Percentiles rank a stretch among this genome's conserved stretches.
These are phyloP conservation scores for Chlorella sp. DNA, from an alignment of 139 green algal genomes.

Conservation along the genomic window DNA sequence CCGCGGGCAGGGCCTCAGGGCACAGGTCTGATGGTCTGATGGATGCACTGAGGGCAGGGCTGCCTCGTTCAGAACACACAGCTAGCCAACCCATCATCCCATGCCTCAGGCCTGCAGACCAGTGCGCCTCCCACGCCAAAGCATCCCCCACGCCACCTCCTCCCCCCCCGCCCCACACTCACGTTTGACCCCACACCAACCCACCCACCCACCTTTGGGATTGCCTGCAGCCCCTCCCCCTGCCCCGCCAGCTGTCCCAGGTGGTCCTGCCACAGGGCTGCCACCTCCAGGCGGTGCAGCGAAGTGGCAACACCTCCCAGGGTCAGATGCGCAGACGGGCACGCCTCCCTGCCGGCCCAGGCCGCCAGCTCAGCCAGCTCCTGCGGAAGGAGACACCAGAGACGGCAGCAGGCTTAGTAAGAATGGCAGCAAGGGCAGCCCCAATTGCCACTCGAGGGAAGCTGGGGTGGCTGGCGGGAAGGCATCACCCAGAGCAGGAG, in stretches of 20 bases:
- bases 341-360: not conserved
- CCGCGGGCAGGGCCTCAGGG: not conserved
- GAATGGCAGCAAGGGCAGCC: too few relatives aligned
- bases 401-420: too few relatives aligned
- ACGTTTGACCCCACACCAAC: not conserved
- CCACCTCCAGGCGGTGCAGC: constrained; percentile 15
- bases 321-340: not conserved
- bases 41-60: too few relatives aligned
- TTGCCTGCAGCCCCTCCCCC: not conserved
- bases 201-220: not conserved
- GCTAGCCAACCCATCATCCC: not conserved
- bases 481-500: too few relatives aligned
- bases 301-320: not conserved
- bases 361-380: not conserved
- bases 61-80: too few relatives aligned
- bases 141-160: too few relatives aligned
- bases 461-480: too few relatives aligned
- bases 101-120: too few relatives aligned
- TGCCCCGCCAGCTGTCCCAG: not conserved
- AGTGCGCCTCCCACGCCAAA: too few relatives aligned
- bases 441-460: too few relatives aligned
- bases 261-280: constrained; percentile 9
- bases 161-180: too few relatives aligned
- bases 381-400: not conserved
- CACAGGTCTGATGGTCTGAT: too few relatives aligned